Evolutionary conservation across 176 grass and related monocot species (phyloP).

Genomic region (Thinopyrum elongatum): DNA sequence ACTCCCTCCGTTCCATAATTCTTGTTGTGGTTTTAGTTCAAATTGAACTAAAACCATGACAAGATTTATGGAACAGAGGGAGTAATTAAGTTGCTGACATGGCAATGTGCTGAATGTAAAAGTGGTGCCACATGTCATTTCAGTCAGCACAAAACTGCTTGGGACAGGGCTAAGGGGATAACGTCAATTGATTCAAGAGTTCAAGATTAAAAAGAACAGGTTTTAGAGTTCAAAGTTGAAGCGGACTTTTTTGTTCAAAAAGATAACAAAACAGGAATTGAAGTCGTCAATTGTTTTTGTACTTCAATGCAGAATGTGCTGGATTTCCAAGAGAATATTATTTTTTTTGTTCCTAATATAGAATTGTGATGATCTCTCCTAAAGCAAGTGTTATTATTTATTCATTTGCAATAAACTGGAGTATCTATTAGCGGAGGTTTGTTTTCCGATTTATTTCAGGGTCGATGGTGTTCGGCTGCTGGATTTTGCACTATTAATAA

Average conservation of each 20-base stretch:
- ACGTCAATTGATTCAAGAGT: background rate
- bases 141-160: background rate
- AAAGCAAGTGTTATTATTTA: constrained; percentile 7
- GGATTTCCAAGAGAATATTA: background rate
- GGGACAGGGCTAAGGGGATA: background rate
- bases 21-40: too few species aligned
- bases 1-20: too few species aligned
- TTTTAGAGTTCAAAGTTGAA: background rate
- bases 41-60: too few species aligned
- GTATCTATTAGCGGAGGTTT: constrained; percentile 5
- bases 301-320: constrained; percentile 2
- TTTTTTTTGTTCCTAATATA: background rate
- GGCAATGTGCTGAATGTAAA: background rate
- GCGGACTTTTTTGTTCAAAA: background rate
- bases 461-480: too few species aligned
- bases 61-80: too few species aligned
- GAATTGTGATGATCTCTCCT: constrained; percentile 9
- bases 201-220: background rate
- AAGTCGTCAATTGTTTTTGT: background rate
- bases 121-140: background rate
- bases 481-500: too few species aligned
- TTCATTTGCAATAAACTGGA: background rate
- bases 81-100: background rate
- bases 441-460: too few species aligned
- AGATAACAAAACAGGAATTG: background rate